A percentile compares a stretch with the other conserved stretches of the same genome.
phyloP scores from a whole-genome alignment of 768 basidiomycete genomes.

The Boletellus emodensis region DNA sequence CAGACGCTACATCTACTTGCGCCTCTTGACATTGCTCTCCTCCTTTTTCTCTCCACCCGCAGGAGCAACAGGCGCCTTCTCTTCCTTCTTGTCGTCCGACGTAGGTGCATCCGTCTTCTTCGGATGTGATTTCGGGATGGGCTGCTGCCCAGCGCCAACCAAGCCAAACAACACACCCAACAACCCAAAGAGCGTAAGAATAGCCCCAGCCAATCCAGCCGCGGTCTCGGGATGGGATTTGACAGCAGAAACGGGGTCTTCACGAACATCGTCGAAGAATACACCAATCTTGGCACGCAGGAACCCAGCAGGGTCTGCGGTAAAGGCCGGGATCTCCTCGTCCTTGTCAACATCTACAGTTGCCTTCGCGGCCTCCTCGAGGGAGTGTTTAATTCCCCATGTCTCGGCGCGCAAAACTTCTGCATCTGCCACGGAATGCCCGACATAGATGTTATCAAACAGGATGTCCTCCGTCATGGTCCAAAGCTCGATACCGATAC shows the following conservation, averaged over 20 bases:
- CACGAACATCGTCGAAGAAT: slow-evolving; percentile 75
- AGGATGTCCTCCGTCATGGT: slow-evolving; percentile 97
- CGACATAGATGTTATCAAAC: slow-evolving; percentile 92
- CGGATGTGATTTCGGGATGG: slow-evolving; percentile 59
- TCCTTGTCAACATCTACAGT: slow-evolving; percentile 46
- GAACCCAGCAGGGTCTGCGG: slow-evolving; percentile 74
- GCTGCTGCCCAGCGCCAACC: slow-evolving; percentile 68
- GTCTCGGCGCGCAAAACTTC: slow-evolving; percentile 79
- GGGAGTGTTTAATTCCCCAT: slow-evolving; percentile 84
- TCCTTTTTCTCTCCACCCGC: slow-evolving; percentile 74
- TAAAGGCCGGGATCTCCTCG: slow-evolving; percentile 47
- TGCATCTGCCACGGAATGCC: slow-evolving; percentile 85
- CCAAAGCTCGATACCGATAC: slow-evolving; percentile 98
- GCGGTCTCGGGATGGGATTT: slow-evolving; percentile 87
- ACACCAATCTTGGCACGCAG: slow-evolving; percentile 71
- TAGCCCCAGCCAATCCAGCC: slow-evolving; percentile 64
- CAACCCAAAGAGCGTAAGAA: slow-evolving; percentile 83
- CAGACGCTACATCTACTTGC: slow-evolving; percentile 42
- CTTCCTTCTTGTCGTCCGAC: slow-evolving; percentile 62
- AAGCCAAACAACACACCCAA: slow-evolving; percentile 76
- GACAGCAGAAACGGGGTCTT: slow-evolving; percentile 78
- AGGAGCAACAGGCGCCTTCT: slow-evolving; percentile 62
- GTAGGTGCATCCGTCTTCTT: slow-evolving; percentile 75
- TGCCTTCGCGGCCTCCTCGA: slow-evolving; percentile 57
- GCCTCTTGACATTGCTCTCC: slow-evolving; percentile 68